These are phyloP conservation scores for Lobosporangium transversale DNA, from an alignment of 192 early-diverging fungal species.

Conservation along the genomic window DNA sequence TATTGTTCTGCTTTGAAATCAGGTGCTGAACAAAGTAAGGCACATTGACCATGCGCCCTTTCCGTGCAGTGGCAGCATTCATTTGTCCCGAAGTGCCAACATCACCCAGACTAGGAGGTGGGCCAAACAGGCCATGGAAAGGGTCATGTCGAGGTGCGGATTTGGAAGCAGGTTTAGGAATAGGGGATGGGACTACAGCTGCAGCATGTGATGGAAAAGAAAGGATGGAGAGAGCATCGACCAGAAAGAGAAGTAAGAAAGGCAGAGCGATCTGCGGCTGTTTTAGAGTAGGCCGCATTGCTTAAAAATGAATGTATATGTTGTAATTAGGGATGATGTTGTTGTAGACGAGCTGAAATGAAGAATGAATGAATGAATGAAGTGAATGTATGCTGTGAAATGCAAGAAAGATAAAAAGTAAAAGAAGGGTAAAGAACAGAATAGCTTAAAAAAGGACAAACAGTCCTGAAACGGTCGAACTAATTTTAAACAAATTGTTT, in stretches of 20 bases:
- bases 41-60: slow-evolving; percentile 14
- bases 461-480: too few species aligned
- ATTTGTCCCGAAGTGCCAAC: neutral
- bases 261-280: neutral
- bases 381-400: neutral
- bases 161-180: neutral
- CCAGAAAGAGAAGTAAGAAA: slow-evolving; percentile 3
- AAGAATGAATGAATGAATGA: neutral
- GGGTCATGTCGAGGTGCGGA: slow-evolving; percentile 18
- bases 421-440: neutral
- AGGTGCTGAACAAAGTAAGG: slow-evolving; percentile 43
- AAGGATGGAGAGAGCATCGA: neutral
- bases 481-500: too few species aligned
- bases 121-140: slow-evolving; percentile 19
- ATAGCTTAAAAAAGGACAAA: neutral
- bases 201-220: neutral
- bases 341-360: neutral
- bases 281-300: too few species aligned
- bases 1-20: slow-evolving; percentile 5
- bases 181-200: neutral
- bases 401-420: neutral
- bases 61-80: neutral
- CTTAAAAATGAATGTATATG: neutral
- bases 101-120: neutral
- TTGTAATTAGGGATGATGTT: neutral